phyloP scores from a whole-genome alignment of 129 eudicot species.

The Artemisia argyi region DNA sequence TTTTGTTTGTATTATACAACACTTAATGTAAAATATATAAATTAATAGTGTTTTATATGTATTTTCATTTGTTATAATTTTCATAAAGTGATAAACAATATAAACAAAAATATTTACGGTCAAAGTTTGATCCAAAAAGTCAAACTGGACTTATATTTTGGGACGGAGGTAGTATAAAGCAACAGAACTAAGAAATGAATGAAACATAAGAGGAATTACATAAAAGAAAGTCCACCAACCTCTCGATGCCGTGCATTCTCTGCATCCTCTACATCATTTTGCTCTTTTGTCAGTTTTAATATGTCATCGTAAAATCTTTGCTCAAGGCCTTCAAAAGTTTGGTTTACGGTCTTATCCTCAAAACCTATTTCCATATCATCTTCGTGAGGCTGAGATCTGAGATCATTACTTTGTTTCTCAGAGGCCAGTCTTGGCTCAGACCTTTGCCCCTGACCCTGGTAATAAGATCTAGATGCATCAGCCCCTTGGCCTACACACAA shows the following conservation, averaged over 20 bases:
- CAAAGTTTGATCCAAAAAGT: too few species aligned
- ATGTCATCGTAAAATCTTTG: constrained; percentile 78
- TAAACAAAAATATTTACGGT: too few species aligned
- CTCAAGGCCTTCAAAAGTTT: constrained; percentile 81
- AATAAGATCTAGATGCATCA: constrained; percentile 59
- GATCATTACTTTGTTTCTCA: constrained; percentile 63
- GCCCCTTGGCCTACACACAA: constrained; percentile 62
- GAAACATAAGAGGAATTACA: neutral
- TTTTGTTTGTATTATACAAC: too few species aligned
- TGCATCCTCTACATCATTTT: constrained; percentile 82
- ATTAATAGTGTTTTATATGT: too few species aligned
- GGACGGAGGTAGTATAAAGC: too few species aligned
- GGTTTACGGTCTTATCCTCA: constrained; percentile 52
- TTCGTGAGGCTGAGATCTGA: constrained; percentile 63
- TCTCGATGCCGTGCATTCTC: constrained; percentile 86
- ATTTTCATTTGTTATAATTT: too few species aligned
- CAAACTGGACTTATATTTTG: too few species aligned
- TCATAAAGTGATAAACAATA: too few species aligned
- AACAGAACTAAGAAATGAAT: neutral
- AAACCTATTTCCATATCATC: constrained; percentile 78
- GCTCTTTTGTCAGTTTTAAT: constrained; percentile 71
- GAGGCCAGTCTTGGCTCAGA: constrained; percentile 52
- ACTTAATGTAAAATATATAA: too few species aligned
- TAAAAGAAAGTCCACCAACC: constrained; percentile 43
- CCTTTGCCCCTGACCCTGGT: constrained; percentile 71